Conservation (phyloP, 192 early-diverging fungal species). For the Spizellomyces punctatus region DNA sequence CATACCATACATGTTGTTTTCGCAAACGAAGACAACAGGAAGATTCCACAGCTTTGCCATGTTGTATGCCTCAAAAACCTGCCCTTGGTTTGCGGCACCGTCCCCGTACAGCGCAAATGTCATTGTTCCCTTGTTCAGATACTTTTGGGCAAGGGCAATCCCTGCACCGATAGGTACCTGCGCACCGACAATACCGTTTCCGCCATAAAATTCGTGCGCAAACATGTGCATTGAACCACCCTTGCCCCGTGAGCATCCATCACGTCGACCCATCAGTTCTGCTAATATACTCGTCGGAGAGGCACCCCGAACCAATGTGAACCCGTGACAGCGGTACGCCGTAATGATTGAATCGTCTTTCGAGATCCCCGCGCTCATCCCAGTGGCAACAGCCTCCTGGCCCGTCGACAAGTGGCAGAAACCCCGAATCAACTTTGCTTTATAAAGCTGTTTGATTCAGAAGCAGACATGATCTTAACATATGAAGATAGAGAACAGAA, state of each 20-base stretch:
- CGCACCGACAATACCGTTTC: constrained; percentile 99
- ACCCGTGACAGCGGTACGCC: constrained; percentile 98
- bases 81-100: constrained; percentile 97
- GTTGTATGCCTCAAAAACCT: constrained; percentile 98
- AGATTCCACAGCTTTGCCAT: constrained; percentile 98
- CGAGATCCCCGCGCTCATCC: constrained; percentile 90
- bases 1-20: constrained; percentile 99
- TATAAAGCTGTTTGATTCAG: constrained; percentile 71
- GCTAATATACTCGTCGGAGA: constrained; percentile 48
- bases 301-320: constrained; percentile 84
- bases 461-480: too few species aligned
- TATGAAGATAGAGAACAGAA: too few species aligned
- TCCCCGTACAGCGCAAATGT: constrained; percentile 95
- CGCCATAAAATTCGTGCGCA: constrained; percentile 92
- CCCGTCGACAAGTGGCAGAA: constrained; percentile 99
- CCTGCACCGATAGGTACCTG: constrained; percentile 71
- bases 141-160: constrained; percentile 92
- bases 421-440: constrained; percentile 93
- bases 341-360: constrained; percentile 93
- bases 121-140: constrained; percentile 73
- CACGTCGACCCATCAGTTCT: constrained; percentile 69
- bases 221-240: constrained; percentile 99
- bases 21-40: constrained; percentile 92
- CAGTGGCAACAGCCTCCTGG: constrained; percentile 92
- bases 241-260: constrained; percentile 91